Evolutionary conservation across 352 stramenopile genomes (phyloP).

Genomic region (Globisporangium megalacanthum): DNA sequence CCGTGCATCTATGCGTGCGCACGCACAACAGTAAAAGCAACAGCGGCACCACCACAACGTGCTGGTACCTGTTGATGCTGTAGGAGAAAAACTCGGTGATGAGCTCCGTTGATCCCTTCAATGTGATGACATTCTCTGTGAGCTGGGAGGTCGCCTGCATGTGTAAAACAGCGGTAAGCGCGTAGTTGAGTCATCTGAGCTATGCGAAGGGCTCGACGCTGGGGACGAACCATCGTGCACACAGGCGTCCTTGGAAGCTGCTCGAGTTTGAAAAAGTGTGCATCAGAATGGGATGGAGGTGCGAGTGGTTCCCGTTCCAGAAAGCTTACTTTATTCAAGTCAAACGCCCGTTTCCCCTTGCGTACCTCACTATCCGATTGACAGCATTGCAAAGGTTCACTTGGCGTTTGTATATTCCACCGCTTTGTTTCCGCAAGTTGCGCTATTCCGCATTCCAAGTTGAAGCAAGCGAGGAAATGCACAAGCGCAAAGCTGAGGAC

Average conservation of each 20-base stretch:
- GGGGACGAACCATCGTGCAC: not conserved
- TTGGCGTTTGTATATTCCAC: not conserved
- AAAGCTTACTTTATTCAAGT: not conserved
- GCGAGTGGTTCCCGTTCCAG: not conserved
- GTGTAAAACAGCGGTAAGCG: not conserved
- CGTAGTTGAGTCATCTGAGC: too few relatives aligned
- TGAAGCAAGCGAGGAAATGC: slow-evolving; percentile 6
- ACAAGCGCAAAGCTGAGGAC: slow-evolving; percentile 12
- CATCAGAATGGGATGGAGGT: not conserved
- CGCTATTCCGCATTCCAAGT: slow-evolving; percentile 7
- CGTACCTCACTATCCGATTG: not conserved
- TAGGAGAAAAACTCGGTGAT: slow-evolving; percentile 99
- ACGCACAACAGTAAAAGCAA: not conserved
- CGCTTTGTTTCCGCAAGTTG: not conserved
- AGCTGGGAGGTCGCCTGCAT: slow-evolving; percentile 59
- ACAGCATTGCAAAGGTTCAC: too few relatives aligned
- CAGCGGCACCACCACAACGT: not conserved
- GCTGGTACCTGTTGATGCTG: slow-evolving; percentile 93
- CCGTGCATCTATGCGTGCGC: not conserved
- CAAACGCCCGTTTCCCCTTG: not conserved
- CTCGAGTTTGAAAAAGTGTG: not conserved
- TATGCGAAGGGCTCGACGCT: too few relatives aligned
- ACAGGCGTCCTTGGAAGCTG: too few relatives aligned
- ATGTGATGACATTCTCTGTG: slow-evolving; percentile 95
- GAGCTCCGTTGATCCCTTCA: slow-evolving; percentile 98